Evolutionary conservation across 768 basidiomycete genomes (phyloP).

Genomic region (Lepiota brunneoincarnata): DNA sequence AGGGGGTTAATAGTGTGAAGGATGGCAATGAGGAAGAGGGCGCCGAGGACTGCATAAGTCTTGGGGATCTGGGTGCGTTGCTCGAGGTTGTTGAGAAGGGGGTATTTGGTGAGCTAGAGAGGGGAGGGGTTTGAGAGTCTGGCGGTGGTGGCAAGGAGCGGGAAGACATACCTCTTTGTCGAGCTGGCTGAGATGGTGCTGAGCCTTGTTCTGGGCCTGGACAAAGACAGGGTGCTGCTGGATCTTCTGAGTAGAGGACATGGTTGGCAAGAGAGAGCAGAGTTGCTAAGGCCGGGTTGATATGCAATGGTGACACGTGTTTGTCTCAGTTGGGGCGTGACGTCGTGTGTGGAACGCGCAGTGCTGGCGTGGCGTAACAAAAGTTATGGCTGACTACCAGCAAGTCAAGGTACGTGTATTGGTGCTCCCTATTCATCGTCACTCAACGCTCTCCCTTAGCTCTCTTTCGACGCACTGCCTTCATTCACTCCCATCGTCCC

Average conservation of each 20-base stretch:
- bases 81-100: constrained; percentile 80
- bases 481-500: constrained; percentile 71
- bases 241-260: constrained; percentile 81
- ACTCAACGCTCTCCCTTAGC: constrained; percentile 55
- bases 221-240: constrained; percentile 86
- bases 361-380: constrained; percentile 15
- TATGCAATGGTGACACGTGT: constrained; percentile 63
- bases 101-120: constrained; percentile 77
- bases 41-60: constrained; percentile 81
- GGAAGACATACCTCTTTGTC: constrained; percentile 83
- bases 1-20: constrained; percentile 89
- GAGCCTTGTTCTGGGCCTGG: constrained; percentile 81
- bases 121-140: neutral
- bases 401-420: constrained; percentile 43
- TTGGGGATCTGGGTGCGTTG: constrained; percentile 92
- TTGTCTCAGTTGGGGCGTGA: constrained; percentile 52
- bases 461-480: constrained; percentile 40
- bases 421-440: constrained; percentile 4
- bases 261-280: constrained; percentile 32
- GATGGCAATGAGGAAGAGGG: constrained; percentile 59
- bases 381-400: constrained; percentile 55
- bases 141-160: neutral
- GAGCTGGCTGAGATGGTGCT: constrained; percentile 81
- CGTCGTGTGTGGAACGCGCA: constrained; percentile 18
- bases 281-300: constrained; percentile 29